Base-by-base conservation (phyloP, 2,329 filamentous ascomycete genomes). In the Plenodomus tracheiphilus region DNA sequence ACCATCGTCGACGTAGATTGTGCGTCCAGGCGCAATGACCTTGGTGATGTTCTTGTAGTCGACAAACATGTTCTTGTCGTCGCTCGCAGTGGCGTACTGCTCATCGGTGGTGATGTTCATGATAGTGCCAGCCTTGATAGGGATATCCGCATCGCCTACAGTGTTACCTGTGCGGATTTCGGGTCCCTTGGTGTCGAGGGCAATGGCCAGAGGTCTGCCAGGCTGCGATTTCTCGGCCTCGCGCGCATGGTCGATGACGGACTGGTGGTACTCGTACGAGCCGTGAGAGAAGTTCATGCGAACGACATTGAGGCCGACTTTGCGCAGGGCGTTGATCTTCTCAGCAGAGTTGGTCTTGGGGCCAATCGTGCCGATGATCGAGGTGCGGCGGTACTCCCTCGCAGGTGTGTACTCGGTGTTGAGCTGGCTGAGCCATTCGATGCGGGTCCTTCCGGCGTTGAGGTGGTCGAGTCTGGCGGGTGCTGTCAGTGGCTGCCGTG, bases 41-140 rank as follows among this genome's bases (percentile, higher is more conserved):
- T 95, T 96, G 78, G 93, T 97, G 78, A 99, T 97, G 83, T 99
- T 99, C 86, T 96, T 95, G 84, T 99, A 97, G 81, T 97, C 93
- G 70, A 97, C 88, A 71, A 91, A 97, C 94, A 99, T 96, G 82
- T 96, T 96, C 79, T 92, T 84, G 66, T 90, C 87, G 75, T 95
- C 89, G 70, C 87, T 92, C 50, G 85, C 78, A 48, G 87, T 88
- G 65, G 88, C 88, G 75, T 97, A 97, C 73, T 91, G 80, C 41
- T 97, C 92, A 73, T 99, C 92, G 51, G 94, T 99, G 71, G 94
- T 97, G 77, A 99, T 89, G 84, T 95, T 97, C 76, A 99, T 77
- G 77, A 95, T 81, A 59, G 85, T 84, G 65, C 93, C 93, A 43
- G 85, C 88, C 62, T 84, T 78, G 76, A 99, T 92, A 61, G 92